Conservation (phyloP, 345 rosid species). For the Lepidium didymum region DNA sequence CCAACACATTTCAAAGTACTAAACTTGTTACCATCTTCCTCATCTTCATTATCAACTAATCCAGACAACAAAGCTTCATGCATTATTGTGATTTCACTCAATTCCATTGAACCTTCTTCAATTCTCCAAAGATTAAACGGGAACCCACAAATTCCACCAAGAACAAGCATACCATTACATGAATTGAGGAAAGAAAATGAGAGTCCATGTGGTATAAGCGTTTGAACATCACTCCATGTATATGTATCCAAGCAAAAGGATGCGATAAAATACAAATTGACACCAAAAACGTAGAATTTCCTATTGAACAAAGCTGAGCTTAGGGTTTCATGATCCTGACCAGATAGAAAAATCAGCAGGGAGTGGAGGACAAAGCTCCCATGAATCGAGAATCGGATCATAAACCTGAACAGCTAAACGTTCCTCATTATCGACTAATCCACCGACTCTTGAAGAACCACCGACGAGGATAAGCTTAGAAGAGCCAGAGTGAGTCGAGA, state of each 20-base stretch:
- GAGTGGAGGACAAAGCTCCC: too few relatives aligned
- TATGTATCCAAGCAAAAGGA: slow-evolving; percentile 47
- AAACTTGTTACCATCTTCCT: slow-evolving; percentile 51
- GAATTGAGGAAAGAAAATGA: slow-evolving; percentile 45
- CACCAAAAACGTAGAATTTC: slow-evolving; percentile 57
- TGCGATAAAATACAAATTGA: slow-evolving; percentile 47
- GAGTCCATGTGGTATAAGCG: slow-evolving; percentile 74
- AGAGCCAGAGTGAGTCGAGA: slow-evolving; percentile 16
- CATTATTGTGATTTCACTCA: slow-evolving; percentile 66
- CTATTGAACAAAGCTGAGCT: too few relatives aligned
- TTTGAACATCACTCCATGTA: slow-evolving; percentile 61
- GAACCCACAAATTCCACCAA: too few relatives aligned
- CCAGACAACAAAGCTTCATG: slow-evolving; percentile 49
- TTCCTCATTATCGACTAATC: too few relatives aligned
- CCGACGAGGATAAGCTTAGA: slow-evolving; percentile 56
- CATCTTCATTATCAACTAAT: slow-evolving; percentile 52
- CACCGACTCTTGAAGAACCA: slow-evolving; percentile 26
- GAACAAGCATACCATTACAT: too few relatives aligned
- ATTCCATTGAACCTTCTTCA: slow-evolving; percentile 51
- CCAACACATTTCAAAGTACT: slow-evolving; percentile 86
- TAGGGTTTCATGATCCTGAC: too few relatives aligned
- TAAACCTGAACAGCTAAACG: too few relatives aligned
- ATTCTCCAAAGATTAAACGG: too few relatives aligned
- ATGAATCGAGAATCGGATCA: too few relatives aligned
- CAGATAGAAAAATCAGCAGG: too few relatives aligned